Conservation (phyloP, 202 grass and related monocot genomes). For the Zizania palustris region DNA sequence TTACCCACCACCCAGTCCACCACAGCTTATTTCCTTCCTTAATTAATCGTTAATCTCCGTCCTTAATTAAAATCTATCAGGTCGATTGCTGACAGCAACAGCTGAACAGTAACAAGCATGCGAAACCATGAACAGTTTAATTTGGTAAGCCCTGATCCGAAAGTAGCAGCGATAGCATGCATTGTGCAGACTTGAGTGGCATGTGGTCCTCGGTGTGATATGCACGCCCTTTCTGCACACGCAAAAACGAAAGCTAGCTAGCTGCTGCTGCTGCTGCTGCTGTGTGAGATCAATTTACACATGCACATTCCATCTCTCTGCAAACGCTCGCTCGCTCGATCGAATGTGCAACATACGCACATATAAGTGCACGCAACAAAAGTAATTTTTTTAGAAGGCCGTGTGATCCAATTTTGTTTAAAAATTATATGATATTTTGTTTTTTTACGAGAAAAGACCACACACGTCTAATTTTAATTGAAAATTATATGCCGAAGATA, state of each 20-base stretch:
- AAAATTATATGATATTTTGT: too few relatives aligned
- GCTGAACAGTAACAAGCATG: background rate
- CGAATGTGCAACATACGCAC: background rate
- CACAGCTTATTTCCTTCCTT: background rate
- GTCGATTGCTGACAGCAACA: background rate
- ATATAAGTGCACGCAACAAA: background rate
- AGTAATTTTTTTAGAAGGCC: too few relatives aligned
- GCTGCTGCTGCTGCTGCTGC: background rate
- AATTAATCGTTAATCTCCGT: background rate
- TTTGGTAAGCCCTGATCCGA: background rate
- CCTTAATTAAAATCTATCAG: background rate
- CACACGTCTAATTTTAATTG: too few relatives aligned
- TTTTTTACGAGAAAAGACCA: too few relatives aligned
- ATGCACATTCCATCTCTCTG: constrained; percentile 12
- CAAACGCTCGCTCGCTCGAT: background rate
- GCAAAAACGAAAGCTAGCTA: constrained; percentile 43
- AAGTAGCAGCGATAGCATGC: background rate
- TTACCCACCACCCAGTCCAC: too few relatives aligned
- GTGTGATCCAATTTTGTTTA: too few relatives aligned
- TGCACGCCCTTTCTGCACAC: constrained; percentile 45
- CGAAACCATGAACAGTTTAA: background rate
- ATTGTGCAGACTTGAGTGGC: background rate
- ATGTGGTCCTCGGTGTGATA: constrained; percentile 45
- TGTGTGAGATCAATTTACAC: constrained; percentile 12
- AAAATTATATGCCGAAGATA: too few relatives aligned